Evolutionary conservation across 2,329 filamentous ascomycete species (phyloP).

Genomic region (Penicillium sp.): DNA sequence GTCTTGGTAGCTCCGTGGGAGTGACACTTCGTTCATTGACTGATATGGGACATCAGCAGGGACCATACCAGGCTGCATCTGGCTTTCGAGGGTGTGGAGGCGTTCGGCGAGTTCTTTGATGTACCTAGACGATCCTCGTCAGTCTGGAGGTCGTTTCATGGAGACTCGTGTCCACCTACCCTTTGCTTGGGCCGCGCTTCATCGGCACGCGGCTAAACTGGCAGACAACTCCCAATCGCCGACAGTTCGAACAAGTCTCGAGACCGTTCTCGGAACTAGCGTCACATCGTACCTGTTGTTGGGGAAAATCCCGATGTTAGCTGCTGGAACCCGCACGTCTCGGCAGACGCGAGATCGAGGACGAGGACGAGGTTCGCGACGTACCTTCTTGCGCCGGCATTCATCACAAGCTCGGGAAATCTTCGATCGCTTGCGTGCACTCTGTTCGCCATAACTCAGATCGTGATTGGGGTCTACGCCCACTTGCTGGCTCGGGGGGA

Average conservation of each 20-base stretch:
- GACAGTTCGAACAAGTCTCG: constrained; percentile 78
- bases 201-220: constrained; percentile 85
- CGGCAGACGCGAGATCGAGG: constrained; percentile 1
- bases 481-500: constrained; percentile 47
- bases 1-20: constrained; percentile 52
- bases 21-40: constrained; percentile 45
- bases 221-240: constrained; percentile 73
- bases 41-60: constrained; percentile 48
- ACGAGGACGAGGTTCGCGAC: constrained; percentile 15
- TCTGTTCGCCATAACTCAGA: constrained; percentile 59
- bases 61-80: constrained; percentile 56
- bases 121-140: constrained; percentile 57
- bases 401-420: constrained; percentile 88
- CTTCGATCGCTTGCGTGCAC: constrained; percentile 77
- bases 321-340: constrained; percentile 18
- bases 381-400: constrained; percentile 78
- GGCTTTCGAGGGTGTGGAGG: constrained; percentile 78
- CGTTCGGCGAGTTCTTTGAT: constrained; percentile 90
- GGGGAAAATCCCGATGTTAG: constrained; percentile 21
- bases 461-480: constrained; percentile 50
- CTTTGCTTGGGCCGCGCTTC: constrained; percentile 87
- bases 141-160: constrained; percentile 11
- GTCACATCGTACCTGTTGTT: constrained; percentile 73
- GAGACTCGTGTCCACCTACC: constrained; percentile 50
- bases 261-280: constrained; percentile 72